Percentiles rank a stretch among this genome's conserved stretches.
phyloP scores from a whole-genome alignment of 768 basidiomycete genomes.

The Leucocoprinus birnbaumii region DNA sequence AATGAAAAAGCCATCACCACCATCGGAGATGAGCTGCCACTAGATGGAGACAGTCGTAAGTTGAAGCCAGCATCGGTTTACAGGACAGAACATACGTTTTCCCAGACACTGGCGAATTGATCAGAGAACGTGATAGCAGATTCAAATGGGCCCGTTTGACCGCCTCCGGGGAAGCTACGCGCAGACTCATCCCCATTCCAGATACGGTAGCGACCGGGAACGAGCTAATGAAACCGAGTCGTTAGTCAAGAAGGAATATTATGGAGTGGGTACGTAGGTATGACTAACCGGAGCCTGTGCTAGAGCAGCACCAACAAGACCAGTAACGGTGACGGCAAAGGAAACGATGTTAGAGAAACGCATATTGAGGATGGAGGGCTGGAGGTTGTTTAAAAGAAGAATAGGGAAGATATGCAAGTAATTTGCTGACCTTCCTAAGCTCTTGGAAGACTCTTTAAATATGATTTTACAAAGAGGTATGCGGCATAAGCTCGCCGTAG shows the following conservation, averaged over 20 bases:
- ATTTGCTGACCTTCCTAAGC: no score
- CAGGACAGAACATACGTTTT: neutral
- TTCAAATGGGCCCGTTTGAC: constrained; percentile 1
- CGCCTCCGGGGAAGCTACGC: constrained; percentile 5
- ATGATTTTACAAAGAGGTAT: no score
- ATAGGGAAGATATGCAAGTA: no score
- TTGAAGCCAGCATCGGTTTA: no score
- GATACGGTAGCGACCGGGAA: constrained; percentile 6
- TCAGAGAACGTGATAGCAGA: constrained; percentile 2
- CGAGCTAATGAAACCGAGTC: neutral
- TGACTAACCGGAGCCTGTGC: neutral
- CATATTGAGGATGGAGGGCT: no score
- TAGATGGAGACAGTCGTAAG: no score
- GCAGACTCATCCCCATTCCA: constrained; percentile 7
- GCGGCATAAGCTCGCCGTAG: no score
- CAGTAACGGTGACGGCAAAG: neutral
- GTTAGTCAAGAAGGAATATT: neutral
- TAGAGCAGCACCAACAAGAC: neutral
- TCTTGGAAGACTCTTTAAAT: no score
- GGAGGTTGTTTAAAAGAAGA: no score
- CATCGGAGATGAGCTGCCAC: constrained; percentile 5
- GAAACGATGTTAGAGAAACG: neutral
- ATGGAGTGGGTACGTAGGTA: no score
- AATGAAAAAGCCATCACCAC: constrained; percentile 6
- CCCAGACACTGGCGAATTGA: constrained; percentile 4